Conservation (phyloP, 1,284 basidiomycete species). For the Marasmius oreades region DNA sequence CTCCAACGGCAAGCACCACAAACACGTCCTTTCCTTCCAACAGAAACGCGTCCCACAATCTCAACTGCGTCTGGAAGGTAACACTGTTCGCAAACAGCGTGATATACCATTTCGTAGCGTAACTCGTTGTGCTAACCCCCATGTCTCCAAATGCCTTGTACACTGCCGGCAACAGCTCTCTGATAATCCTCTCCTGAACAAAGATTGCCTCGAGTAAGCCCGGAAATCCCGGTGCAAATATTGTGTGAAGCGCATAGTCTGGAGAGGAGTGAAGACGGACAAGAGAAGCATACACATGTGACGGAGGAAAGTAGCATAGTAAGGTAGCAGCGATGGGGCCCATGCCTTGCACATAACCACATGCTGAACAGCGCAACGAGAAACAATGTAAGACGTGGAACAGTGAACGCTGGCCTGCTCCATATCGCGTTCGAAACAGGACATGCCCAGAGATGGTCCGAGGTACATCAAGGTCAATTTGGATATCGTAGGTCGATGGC, state of each 20-base stretch:
- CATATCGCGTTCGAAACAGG: constrained; percentile 94
- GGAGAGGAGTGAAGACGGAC: constrained; percentile 72
- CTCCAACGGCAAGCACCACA: constrained; percentile 78
- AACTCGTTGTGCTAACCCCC: constrained; percentile 89
- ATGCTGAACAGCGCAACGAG: constrained; percentile 79
- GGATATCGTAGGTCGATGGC: constrained; percentile 88
- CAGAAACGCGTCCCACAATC: constrained; percentile 93
- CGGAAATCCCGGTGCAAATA: constrained; percentile 95
- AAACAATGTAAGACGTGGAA: constrained; percentile 95
- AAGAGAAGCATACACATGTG: constrained; percentile 82
- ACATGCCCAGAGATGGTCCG: constrained; percentile 95
- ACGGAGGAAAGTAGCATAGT: constrained; percentile 89
- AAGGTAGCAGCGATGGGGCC: constrained; percentile 95
- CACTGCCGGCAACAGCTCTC: constrained; percentile 86
- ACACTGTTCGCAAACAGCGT: constrained; percentile 94
- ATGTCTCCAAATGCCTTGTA: constrained; percentile 82
- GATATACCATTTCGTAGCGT: constrained; percentile 99
- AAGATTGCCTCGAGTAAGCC: constrained; percentile 94
- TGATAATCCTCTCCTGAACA: constrained; percentile 86
- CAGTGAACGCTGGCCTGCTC: constrained; percentile 87
- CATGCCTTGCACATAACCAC: constrained; percentile 99
- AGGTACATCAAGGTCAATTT: constrained; percentile 98
- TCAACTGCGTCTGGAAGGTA: constrained; percentile 93
- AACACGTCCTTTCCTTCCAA: constrained; percentile 90
- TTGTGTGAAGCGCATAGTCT: constrained; percentile 83